Conservation (phyloP, 2,329 filamentous ascomycete genomes). For the Curvularia verruculosa region DNA sequence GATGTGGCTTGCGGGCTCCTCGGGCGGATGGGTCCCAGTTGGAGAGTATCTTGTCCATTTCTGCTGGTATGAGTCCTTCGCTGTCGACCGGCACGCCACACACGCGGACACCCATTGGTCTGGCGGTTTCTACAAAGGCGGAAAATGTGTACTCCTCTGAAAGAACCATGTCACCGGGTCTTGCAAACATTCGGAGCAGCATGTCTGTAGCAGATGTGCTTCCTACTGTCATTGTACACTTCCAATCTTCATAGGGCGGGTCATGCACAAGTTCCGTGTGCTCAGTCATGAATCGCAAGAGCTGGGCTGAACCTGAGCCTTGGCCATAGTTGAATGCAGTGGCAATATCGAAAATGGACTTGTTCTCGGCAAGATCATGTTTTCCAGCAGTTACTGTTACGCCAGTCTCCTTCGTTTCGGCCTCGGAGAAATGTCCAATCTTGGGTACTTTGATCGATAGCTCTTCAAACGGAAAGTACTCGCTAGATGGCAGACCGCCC, state of each 20-base stretch:
- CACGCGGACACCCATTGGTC: slow-evolving; percentile 66
- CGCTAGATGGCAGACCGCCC: slow-evolving; percentile 84
- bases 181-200: slow-evolving; percentile 79
- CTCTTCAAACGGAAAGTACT: slow-evolving; percentile 90
- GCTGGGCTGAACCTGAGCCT: slow-evolving; percentile 81
- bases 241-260: slow-evolving; percentile 91
- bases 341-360: slow-evolving; percentile 73
- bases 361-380: slow-evolving; percentile 75
- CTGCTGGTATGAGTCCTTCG: slow-evolving; percentile 67
- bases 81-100: slow-evolving; percentile 69
- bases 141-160: slow-evolving; percentile 93
- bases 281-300: slow-evolving; percentile 90
- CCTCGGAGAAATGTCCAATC: slow-evolving; percentile 72
- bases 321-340: slow-evolving; percentile 95
- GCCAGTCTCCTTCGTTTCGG: slow-evolving; percentile 67
- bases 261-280: slow-evolving; percentile 90
- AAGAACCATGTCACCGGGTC: slow-evolving; percentile 76
- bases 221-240: slow-evolving; percentile 80
- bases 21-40: slow-evolving; percentile 66
- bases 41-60: slow-evolving; percentile 66
- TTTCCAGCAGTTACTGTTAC: slow-evolving; percentile 73
- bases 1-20: slow-evolving; percentile 67
- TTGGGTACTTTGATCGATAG: slow-evolving; percentile 75
- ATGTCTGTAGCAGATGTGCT: slow-evolving; percentile 88
- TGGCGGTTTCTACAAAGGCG: slow-evolving; percentile 70